Percentiles rank a stretch among this genome's conserved stretches.
These are phyloP conservation scores for Arachis monticola DNA, from an alignment of 331 rosid species.

Conservation along the genomic window DNA sequence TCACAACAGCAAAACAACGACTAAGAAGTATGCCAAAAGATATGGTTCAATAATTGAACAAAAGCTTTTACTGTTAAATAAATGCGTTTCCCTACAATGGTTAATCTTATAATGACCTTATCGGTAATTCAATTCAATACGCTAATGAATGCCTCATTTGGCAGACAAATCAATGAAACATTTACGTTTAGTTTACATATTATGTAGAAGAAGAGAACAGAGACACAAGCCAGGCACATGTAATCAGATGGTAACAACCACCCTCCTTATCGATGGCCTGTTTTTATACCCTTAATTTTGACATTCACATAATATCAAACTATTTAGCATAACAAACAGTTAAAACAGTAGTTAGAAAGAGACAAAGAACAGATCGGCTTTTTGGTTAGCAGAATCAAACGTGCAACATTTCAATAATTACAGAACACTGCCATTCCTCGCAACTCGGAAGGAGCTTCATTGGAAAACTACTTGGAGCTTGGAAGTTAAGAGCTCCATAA, in stretches of 20 bases:
- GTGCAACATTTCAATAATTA: constrained; percentile 17
- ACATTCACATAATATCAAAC: constrained; percentile 6
- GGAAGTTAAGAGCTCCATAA: constrained; percentile 21
- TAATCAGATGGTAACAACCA: background rate
- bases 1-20: background rate
- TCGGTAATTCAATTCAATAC: no score
- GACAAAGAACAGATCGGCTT: constrained; percentile 14
- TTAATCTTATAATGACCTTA: no score
- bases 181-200: no score
- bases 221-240: background rate
- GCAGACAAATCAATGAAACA: no score
- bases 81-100: background rate
- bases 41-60: no score
- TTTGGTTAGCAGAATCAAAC: constrained; percentile 19
- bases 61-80: background rate
- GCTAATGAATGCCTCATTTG: no score
- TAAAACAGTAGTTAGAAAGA: constrained; percentile 20
- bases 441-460: constrained; percentile 10
- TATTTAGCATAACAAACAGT: constrained; percentile 1
- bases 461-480: background rate
- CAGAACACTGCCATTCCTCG: constrained; percentile 8
- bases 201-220: no score
- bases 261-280: background rate
- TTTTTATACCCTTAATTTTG: background rate
- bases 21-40: background rate